Evolutionary conservation across 2,329 filamentous ascomycete species (phyloP).

Genomic region (Scopulariopsis brevicaulis): DNA sequence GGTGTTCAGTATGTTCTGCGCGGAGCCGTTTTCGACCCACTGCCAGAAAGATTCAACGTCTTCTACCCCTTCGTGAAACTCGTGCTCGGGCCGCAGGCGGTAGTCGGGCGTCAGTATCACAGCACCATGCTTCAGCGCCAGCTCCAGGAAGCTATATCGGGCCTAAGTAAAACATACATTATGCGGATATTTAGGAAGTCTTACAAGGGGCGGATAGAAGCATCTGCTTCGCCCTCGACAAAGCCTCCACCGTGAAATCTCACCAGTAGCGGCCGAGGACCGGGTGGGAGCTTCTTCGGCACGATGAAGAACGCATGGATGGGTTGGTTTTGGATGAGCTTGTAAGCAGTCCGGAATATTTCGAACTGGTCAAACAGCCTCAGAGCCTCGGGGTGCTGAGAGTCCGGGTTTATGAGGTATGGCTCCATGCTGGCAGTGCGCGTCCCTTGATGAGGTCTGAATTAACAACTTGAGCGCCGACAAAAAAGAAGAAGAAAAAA

Average conservation of each 20-base stretch:
- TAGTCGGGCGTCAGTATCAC: conserved; percentile 1
- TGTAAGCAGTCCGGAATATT: background rate
- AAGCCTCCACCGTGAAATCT: conserved; percentile 1
- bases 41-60: conserved; percentile 1
- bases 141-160: background rate
- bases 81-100: conserved; percentile 1
- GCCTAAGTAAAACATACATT: background rate
- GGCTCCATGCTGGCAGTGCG: background rate
- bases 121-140: background rate
- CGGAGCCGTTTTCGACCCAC: background rate
- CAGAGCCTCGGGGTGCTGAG: background rate
- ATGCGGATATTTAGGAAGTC: background rate
- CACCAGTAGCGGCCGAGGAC: background rate
- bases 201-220: conserved; percentile 3
- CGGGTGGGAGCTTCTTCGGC: background rate
- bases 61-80: background rate
- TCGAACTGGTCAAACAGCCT: background rate
- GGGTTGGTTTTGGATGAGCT: background rate
- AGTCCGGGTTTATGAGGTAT: background rate
- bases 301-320: conserved; percentile 3
- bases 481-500: too few relatives aligned
- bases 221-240: conserved; percentile 1
- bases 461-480: too few relatives aligned
- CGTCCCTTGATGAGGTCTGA: too few relatives aligned
- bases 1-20: background rate